Evolutionary conservation across 306 rosid species (phyloP), one percentile per base, ranked within the genome.

Genomic region (Rosa multiflora): DNA sequence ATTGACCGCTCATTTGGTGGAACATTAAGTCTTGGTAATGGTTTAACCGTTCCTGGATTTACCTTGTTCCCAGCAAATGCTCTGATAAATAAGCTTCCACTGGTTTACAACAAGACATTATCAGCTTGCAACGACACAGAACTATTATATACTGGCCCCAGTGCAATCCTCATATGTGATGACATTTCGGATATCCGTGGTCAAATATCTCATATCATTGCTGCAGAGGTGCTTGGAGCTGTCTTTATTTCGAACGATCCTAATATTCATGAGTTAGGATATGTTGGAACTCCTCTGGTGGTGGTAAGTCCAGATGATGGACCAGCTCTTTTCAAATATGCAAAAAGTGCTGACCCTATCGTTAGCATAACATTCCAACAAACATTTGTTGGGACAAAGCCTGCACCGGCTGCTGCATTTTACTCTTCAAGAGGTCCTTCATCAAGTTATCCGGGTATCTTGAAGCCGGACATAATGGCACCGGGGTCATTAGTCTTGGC

Each of bases 381-480:
- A 79, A 82, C 90, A 18, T 76, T 53, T 14, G 62, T 81, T 1
- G 86, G 87, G 18, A 70, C 48, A 12, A 81, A 79, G 61, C 86
- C 81, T 68, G 86, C 90, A 26, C 96, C 93, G 0, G 72, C 87
- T 20, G 93, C 63, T 0, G 90, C 96, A 0, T 12, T 5, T 12
- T 91, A 83, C 87, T 62, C 64, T 10, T 83, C 84, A 46, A 79
- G 89, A 83, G 93, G 96, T 15, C 92, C 92, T 72, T 84, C 89
- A 3, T 70, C 59, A 0, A 82, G 82, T 72, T 80, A 17, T 35
- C 88, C 83, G 0, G 26, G 80, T 10, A 21, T 87, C 48, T 51
- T 87, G 42, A 90, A 90, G 76, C 91, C 92, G 1, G 91, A 88
- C 76, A 49, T 90, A 15, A 73, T 88, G 89, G 92, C 92, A 12